Evolutionary conservation across 495 filamentous ascomycete species (phyloP), one percentile per base, ranked within the genome.

Genomic region (Talaromyces adpressus): DNA sequence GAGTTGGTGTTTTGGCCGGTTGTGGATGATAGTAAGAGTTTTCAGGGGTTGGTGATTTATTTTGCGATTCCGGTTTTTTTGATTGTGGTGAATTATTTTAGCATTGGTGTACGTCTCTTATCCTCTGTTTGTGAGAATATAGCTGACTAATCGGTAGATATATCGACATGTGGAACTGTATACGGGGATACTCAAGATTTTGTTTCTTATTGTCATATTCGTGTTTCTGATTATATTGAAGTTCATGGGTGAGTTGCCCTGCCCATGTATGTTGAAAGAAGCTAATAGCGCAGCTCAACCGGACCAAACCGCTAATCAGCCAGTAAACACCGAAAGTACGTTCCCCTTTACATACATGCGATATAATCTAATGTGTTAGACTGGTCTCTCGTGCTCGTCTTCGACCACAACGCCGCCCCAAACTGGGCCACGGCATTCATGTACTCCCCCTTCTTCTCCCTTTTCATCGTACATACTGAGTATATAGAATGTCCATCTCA

Each of bases 401-500:
- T 67, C 58, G 74, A 79, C 60, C 36, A 59, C 2, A 53, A 63
- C 3, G 69, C 69, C 39, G 73, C 73, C 0, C 45, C 60, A 12
- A 73, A 70, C 32, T 70, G 72, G 65, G 64, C 61, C 4, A 66
- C 61, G 29, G 71, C 75, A 0, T 68, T 79, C 8, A 70, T 78
- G 76, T 79, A 70, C 68, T 66, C 54, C 7, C 34, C 5, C 30
- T 36, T 9, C 16, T 36, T n/a, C 20, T 3, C 30, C 4, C 6
- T 18, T 36, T 20, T n/a, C 25, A 27, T n/a, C 14, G n/a, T 20
- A 64, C 32, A 11, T 52, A 72, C 49, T 7, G 6, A 7, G n/a
- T n/a, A n/a, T n/a, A 4, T 66, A 76, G 77, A 41, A 73, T 76
- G 52, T 69, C 73, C 3, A 72, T 82, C n/a, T 78, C 79, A 0